These are phyloP conservation scores for Nymphaea thermarum DNA, from an alignment of 164 flowering plant genomes.

Conservation along the genomic window DNA sequence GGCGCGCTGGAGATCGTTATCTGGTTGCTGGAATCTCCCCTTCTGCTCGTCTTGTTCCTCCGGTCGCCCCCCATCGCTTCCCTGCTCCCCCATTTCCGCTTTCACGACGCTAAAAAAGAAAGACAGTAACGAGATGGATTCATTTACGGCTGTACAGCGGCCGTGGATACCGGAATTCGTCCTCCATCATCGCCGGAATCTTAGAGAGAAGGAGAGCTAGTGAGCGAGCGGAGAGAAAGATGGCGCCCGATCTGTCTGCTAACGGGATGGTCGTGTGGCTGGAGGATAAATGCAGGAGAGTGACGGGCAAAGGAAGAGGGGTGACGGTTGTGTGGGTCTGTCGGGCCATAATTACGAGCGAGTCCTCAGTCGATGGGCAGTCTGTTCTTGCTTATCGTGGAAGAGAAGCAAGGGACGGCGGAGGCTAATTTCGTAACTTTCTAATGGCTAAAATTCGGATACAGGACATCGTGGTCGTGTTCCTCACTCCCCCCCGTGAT, in stretches of 20 bases:
- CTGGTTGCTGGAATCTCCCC: neutral
- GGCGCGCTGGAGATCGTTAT: constrained; percentile 17
- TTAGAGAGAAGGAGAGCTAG: neutral
- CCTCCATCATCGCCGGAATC: neutral
- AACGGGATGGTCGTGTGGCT: neutral
- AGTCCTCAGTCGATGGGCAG: neutral
- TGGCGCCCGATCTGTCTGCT: neutral
- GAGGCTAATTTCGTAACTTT: neutral
- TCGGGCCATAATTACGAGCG: neutral
- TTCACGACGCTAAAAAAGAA: neutral
- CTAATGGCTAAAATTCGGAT: no score
- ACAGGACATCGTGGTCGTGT: no score
- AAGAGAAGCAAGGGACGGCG: neutral
- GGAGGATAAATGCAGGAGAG: neutral
- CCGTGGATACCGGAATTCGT: neutral
- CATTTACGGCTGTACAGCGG: neutral
- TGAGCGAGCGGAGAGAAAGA: neutral
- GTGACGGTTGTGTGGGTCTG: neutral
- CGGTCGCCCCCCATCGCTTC: neutral
- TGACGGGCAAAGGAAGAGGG: neutral
- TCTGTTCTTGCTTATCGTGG: neutral
- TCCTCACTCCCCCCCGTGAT: no score
- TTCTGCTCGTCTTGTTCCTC: neutral
- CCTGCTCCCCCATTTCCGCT: neutral
- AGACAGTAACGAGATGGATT: neutral